Percentiles rank a stretch among this genome's conserved stretches.
Conservation (phyloP, 306 rosid genomes). For the Echinosophora koreensis region DNA sequence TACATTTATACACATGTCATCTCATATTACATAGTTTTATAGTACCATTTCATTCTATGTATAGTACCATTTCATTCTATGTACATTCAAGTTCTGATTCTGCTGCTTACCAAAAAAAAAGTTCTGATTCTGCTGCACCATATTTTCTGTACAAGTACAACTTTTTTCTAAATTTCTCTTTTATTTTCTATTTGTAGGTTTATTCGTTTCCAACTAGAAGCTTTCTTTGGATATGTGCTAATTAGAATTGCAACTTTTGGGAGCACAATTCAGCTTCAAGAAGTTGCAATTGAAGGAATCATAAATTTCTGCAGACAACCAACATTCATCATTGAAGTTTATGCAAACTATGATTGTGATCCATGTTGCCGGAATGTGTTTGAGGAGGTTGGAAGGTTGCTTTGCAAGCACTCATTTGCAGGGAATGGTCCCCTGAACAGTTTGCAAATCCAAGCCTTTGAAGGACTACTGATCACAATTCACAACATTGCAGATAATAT, state of each 20-base stretch:
- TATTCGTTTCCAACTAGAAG: slow-evolving; percentile 80
- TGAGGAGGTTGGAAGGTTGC: slow-evolving; percentile 79
- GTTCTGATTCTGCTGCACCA: background rate
- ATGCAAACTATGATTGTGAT: slow-evolving; percentile 83
- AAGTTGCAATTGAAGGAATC: slow-evolving; percentile 88
- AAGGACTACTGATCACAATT: slow-evolving; percentile 72
- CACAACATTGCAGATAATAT: slow-evolving; percentile 88
- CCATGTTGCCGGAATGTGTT: slow-evolving; percentile 70
- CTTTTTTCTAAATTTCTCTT: background rate
- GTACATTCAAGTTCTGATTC: background rate
- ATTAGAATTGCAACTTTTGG: slow-evolving; percentile 63
- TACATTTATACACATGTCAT: background rate
- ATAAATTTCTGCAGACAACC: slow-evolving; percentile 90
- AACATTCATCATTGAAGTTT: slow-evolving; percentile 68
- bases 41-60: no score
- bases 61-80: no score
- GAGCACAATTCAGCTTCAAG: slow-evolving; percentile 74
- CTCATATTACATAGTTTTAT: background rate
- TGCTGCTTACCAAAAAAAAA: no score
- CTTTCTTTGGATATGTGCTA: slow-evolving; percentile 74
- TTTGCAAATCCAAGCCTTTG: slow-evolving; percentile 82
- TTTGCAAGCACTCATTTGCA: slow-evolving; percentile 85
- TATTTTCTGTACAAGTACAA: no score
- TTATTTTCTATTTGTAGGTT: slow-evolving; percentile 53
- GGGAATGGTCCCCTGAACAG: slow-evolving; percentile 56